Evolutionary conservation across 2,329 filamentous ascomycete species (phyloP), one percentile per base, ranked within the genome.

Genomic region (Talaromyces sp.): DNA sequence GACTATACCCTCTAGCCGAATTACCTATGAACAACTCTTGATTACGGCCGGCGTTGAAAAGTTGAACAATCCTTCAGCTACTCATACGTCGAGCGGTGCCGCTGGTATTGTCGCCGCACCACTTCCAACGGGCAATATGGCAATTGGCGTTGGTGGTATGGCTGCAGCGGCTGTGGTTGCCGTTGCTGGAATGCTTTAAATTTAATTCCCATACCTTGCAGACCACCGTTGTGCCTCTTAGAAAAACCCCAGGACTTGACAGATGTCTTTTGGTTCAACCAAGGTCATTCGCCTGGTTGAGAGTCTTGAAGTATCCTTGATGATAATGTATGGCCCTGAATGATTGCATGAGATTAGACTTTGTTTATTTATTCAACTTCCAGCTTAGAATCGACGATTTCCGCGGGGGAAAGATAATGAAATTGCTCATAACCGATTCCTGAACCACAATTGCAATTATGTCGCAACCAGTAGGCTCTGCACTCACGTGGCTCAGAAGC

Each of bases 151-250:
- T 61, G 67, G 63, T 66, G 68, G 60, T 59, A 67, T 33, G 69
- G 73, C 35, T 72, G 77, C 59, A 75, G 75, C 33, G 67, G 73
- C 43, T 73, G 76, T 56, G 75, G 75, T 50, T 75, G 76, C 22
- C 68, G 70, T 66, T 84, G 84, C 60, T n/a, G 60, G 61, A 45
- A 57, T 63, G 39, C 49, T 60, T 62, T 62, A 52, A 35, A 8
- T 43, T 10, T 5, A 11, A 11, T 49, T 61, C 13, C 19, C 24
- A 16, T 24, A 56, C 6, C 5, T 14, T 24, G 37, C 5, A 22
- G 2, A 11, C 11, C 14, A 16, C n/a, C n/a, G 19, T 37, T 22
- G 33, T 11, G 10, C 33, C 3, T 35, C 7, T 27, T 27, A 24
- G 4, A 31, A 3, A 16, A 52, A 37, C 9, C 14, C 2, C 7